Evolutionary conservation across 1,284 basidiomycete species (phyloP).

Genomic region (Microbotryum silenes-acaulis): DNA sequence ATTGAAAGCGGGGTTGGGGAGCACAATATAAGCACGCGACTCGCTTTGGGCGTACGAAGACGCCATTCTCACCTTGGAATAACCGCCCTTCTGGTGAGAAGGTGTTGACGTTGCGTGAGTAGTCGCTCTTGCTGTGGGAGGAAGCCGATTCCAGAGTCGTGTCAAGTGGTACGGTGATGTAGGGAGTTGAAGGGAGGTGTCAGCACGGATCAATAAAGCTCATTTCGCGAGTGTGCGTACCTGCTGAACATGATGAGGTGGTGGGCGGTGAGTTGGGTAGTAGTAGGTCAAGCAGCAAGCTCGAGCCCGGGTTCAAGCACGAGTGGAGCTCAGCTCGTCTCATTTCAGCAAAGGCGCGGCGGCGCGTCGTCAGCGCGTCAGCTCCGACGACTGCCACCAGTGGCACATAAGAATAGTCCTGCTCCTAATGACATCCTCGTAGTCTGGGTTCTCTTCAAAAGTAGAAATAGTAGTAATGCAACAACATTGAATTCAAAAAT

Average conservation of each 20-base stretch:
- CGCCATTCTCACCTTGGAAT: conserved; percentile 44
- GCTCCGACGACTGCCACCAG: too few species aligned
- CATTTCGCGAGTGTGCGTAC: conserved; percentile 4
- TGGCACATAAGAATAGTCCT: too few species aligned
- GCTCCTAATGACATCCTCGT: too few species aligned
- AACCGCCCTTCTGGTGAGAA: conserved; percentile 80
- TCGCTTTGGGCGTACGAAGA: too few species aligned
- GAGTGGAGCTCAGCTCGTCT: too few species aligned
- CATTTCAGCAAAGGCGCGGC: too few species aligned
- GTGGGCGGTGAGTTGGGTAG: neutral
- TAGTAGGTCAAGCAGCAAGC: too few species aligned
- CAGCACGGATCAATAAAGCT: neutral
- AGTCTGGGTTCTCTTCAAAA: too few species aligned
- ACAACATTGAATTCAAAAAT: too few species aligned
- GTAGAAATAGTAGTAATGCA: too few species aligned
- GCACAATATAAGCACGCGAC: neutral
- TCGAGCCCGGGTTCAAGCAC: too few species aligned
- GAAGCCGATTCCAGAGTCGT: neutral
- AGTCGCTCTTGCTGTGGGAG: neutral
- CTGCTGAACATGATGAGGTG: conserved; percentile 27
- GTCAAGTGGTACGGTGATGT: neutral
- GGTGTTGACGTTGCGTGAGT: conserved; percentile 47
- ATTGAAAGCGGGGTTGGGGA: neutral
- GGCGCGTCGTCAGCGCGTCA: neutral
- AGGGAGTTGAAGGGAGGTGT: neutral